A percentile compares a stretch with the other conserved stretches of the same genome.
Conservation (phyloP, 2,329 filamentous ascomycete genomes). For the Colletotrichum sidae region DNA sequence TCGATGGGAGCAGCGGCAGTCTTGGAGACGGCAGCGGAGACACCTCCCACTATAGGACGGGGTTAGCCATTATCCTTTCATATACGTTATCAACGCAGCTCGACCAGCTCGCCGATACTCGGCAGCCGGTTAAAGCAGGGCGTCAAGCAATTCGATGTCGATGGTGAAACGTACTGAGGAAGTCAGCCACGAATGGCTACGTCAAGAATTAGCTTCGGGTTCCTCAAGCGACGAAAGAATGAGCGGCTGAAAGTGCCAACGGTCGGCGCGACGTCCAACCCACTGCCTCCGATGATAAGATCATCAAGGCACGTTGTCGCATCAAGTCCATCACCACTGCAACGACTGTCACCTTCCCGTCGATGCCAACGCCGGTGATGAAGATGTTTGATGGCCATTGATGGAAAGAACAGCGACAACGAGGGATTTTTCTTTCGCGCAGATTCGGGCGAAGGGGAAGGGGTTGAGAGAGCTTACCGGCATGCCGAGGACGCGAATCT, state of each 20-base stretch:
- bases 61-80: slow-evolving; percentile 38
- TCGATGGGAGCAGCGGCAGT: slow-evolving; percentile 99
- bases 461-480: slow-evolving; percentile 63
- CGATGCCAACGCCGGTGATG: slow-evolving; percentile 22
- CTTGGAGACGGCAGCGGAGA: slow-evolving; percentile 99
- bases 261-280: neutral
- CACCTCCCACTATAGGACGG: slow-evolving; percentile 88
- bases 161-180: slow-evolving; percentile 85
- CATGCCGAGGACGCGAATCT: slow-evolving; percentile 70
- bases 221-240: neutral
- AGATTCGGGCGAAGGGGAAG: slow-evolving; percentile 33
- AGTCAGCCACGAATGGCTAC: slow-evolving; percentile 96
- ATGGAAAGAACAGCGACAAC: slow-evolving; percentile 39
- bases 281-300: slow-evolving; percentile 22
- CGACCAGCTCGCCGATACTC: neutral
- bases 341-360: neutral
- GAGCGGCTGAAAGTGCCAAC: neutral
- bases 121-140: neutral
- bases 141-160: neutral
- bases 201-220: slow-evolving; percentile 48
- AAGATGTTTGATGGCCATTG: slow-evolving; percentile 14
- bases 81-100: neutral
- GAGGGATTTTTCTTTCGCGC: slow-evolving; percentile 45
- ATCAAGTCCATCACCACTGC: neutral
- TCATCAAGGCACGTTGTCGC: slow-evolving; percentile 8